Evolutionary conservation across 164 flowering plant species (phyloP), one percentile per base, ranked within the genome.

Genomic region (Hamamelis virginiana): DNA sequence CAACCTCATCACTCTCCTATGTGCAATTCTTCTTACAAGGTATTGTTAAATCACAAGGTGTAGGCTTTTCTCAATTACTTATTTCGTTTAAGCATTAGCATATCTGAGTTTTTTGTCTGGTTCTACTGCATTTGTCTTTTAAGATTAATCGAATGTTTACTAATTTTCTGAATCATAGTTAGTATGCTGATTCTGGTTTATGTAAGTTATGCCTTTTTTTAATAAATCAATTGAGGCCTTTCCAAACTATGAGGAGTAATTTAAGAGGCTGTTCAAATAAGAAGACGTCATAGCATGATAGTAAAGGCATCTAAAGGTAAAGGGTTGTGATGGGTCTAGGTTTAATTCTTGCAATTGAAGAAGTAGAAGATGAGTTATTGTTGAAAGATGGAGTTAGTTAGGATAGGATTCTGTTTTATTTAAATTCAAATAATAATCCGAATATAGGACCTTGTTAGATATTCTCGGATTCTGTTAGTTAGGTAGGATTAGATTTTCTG

Each of bases 11-110:
- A 84, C 92, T 72, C 95, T 96, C 22, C 69, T 96, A 44, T 90
- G 99, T 81, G 91, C 98, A 63, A 96, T 96, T 77, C 91, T 96
- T 70, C 85, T 83, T 9, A 93, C 95, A 63, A 89, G 99, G 99
- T 92, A 91, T 65, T 65, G 10, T 64, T 16, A 22, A 45, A n/a
- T n/a, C 6, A 19, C 47, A 21, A 21, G 28, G 1, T 58, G 12
- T 66, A 26, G 10, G 50, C 8, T 28, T 52, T 66, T 33, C 19
- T 57, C 33, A 28, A n/a, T 21, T 72, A 27, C 14, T 68, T 55
- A 26, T 33, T 45, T 22, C 48, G 41, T 72, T 57, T 1, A 22
- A 5, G 5, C 13, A 25, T 66, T 43, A 19, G 8, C 16, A 38
- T 56, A 22, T 9, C 19, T 13, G 4, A 3, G 8, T 62, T 50